Evolutionary conservation across 805 yeast genomes (phyloP).

Genomic region (Phaffomyces thermotolerans): DNA sequence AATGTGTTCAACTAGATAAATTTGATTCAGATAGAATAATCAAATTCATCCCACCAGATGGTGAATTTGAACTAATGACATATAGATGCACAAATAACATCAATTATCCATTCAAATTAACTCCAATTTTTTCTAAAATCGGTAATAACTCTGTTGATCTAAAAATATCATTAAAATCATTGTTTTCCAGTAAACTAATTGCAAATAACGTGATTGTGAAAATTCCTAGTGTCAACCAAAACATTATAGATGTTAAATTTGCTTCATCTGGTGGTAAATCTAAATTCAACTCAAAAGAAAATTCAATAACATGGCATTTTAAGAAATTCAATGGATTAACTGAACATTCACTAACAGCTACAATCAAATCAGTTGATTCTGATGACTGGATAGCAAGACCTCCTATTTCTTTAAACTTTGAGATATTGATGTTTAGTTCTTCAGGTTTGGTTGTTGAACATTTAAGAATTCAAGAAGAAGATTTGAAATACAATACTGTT

Average conservation of each 20-base stretch:
- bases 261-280: slow-evolving; percentile 56
- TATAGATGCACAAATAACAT: slow-evolving; percentile 56
- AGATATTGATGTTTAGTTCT: slow-evolving; percentile 64
- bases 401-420: slow-evolving; percentile 66
- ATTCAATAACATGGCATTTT: slow-evolving; percentile 61
- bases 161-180: slow-evolving; percentile 54
- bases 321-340: slow-evolving; percentile 60
- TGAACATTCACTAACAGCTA: slow-evolving; percentile 54
- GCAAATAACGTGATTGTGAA: slow-evolving; percentile 59
- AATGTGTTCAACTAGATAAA: slow-evolving; percentile 68
- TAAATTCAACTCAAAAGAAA: slow-evolving; percentile 60
- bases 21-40: slow-evolving; percentile 61
- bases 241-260: slow-evolving; percentile 40
- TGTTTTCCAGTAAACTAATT: slow-evolving; percentile 46
- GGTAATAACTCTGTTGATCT: slow-evolving; percentile 45
- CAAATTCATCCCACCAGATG: slow-evolving; percentile 81
- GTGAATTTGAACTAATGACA: slow-evolving; percentile 74
- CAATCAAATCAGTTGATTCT: slow-evolving; percentile 34
- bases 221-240: slow-evolving; percentile 60
- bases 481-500: slow-evolving; percentile 53
- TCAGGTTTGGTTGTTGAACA: slow-evolving; percentile 72
- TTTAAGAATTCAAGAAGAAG: slow-evolving; percentile 54
- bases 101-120: slow-evolving; percentile 62
- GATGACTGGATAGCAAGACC: slow-evolving; percentile 4
- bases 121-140: slow-evolving; percentile 43